These are phyloP conservation scores for Guillardia theta DNA, from an alignment of 78 protist species.

Conservation along the genomic window DNA sequence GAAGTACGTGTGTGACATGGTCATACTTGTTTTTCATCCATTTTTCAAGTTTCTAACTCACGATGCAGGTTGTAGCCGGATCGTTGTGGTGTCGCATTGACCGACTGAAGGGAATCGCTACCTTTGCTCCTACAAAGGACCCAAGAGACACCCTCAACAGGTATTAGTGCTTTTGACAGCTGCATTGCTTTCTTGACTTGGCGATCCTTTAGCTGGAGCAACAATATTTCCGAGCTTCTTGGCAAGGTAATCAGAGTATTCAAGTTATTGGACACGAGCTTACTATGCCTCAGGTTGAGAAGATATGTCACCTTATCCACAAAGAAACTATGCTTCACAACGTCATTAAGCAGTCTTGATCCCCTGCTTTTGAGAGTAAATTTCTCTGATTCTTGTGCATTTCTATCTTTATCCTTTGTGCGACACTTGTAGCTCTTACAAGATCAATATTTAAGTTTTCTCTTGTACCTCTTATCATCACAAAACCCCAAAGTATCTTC, in stretches of 20 bases:
- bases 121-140: slow-evolving; percentile 51
- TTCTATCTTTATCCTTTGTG: too few species aligned
- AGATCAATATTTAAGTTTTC: too few species aligned
- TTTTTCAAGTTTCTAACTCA: too few species aligned
- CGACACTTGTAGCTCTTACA: too few species aligned
- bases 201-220: slow-evolving; percentile 51
- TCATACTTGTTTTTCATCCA: too few species aligned
- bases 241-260: background rate
- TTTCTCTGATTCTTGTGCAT: too few species aligned
- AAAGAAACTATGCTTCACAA: slow-evolving; percentile 68
- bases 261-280: background rate
- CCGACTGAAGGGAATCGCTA: slow-evolving; percentile 67
- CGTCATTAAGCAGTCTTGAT: too few species aligned
- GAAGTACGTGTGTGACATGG: slow-evolving; percentile 59
- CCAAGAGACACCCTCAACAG: slow-evolving; percentile 64
- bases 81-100: slow-evolving; percentile 70
- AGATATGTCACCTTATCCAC: slow-evolving; percentile 78
- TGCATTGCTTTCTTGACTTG: background rate
- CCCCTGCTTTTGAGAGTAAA: too few species aligned
- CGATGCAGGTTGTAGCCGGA: too few species aligned
- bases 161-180: background rate
- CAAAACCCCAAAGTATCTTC: too few species aligned
- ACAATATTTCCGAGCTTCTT: slow-evolving; percentile 61
- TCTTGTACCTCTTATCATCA: too few species aligned
- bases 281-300: slow-evolving; percentile 57